Evolutionary conservation across 768 basidiomycete species (phyloP), one percentile per base, ranked within the genome.

Genomic region (Xerocomellus amylosporus): DNA sequence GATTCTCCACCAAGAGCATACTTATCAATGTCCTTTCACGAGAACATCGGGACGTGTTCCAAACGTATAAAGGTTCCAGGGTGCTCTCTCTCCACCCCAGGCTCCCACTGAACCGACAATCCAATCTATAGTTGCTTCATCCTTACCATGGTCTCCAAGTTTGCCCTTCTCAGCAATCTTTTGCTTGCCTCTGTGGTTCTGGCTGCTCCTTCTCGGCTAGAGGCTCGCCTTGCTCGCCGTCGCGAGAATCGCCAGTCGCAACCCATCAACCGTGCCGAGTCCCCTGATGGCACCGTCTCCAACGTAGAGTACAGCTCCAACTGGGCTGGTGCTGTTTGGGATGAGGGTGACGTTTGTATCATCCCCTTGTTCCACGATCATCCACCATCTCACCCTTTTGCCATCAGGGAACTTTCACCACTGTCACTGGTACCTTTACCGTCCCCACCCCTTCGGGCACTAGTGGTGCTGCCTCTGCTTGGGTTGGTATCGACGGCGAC

Each of bases 401-500:
- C 34, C 17, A 26, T 49, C 42, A 66, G 62, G 59, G 53, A 15
- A 66, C 62, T 12, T 66, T 66, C 52, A 59, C 53, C n/a, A 38
- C 38, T 13, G 55, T 56, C 20, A 56, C 62, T 33, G 59, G 52
- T 51, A 59, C 59, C 38, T 58, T 67, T 30, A 66, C 59, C 14
- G 52, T 54, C n/a, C 65, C 65, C 17, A 45, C 49, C 19, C 59
- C 52, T 15, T 42, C 48, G 1, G 62, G 65, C 8, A 47, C 4
- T 1, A 38, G 5, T 1, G 55, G 54, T 34, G 58, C 55, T 30
- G 58, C 62, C 22, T 51, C 55, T 48, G 62, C 62, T 28, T 66
- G 65, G 62, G 59, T 66, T 30, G 64, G 64, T 30, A 64, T 66
- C n/a, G 64, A 66, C 8, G 58, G 61, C 50, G 55, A 61, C 38